phyloP scores from a whole-genome alignment of 495 filamentous ascomycete species.

The Hyphodiscus hymeniophilus region DNA sequence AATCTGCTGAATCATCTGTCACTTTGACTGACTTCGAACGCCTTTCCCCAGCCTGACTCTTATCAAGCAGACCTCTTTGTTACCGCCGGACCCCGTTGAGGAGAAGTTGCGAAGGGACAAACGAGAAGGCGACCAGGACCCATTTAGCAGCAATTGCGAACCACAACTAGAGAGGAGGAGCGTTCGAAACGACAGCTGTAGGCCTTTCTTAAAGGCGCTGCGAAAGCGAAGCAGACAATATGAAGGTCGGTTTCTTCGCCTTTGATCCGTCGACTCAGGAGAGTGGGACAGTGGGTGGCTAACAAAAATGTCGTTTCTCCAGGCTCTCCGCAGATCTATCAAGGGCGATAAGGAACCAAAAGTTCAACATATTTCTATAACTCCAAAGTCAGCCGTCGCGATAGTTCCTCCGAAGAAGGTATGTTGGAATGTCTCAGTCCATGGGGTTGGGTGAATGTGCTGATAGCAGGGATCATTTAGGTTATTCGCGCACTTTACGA shows the following conservation, averaged over 20 bases:
- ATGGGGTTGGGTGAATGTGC: slow-evolving; percentile 4
- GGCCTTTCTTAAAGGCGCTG: not conserved
- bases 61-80: not conserved
- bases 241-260: slow-evolving; percentile 17
- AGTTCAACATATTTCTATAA: slow-evolving; percentile 76
- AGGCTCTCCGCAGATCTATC: slow-evolving; percentile 80
- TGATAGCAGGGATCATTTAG: slow-evolving; percentile 38
- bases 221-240: slow-evolving; percentile 14
- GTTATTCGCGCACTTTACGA: slow-evolving; percentile 96
- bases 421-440: slow-evolving; percentile 22
- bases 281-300: slow-evolving; percentile 1
- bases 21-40: not conserved
- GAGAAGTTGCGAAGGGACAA: not conserved
- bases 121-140: not conserved
- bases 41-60: not conserved
- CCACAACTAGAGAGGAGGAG: not conserved
- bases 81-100: not conserved
- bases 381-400: slow-evolving; percentile 87
- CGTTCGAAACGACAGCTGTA: not conserved
- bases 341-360: slow-evolving; percentile 74
- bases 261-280: not conserved
- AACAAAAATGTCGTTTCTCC: slow-evolving; percentile 21
- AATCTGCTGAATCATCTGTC: no score
- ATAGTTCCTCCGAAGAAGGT: slow-evolving; percentile 98
- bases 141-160: not conserved